These are phyloP conservation scores for Solanum chacoense DNA, from an alignment of 305 asterid genomes.

Conservation along the genomic window DNA sequence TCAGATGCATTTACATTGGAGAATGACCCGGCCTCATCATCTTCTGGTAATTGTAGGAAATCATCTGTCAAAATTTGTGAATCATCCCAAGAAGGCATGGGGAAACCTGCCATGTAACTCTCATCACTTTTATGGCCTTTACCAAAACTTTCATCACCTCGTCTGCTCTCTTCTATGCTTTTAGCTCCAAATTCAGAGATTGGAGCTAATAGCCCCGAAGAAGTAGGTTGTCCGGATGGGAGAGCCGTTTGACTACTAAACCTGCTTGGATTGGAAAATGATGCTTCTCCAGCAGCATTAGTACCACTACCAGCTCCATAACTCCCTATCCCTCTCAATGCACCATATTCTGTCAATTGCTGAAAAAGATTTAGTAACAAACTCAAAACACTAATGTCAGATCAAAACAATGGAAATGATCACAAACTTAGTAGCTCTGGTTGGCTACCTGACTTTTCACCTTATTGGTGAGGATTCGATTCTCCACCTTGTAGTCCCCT, in stretches of 20 bases:
- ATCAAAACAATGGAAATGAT: neutral
- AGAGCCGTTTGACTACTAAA: constrained; percentile 19
- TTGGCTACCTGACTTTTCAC: neutral
- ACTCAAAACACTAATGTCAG: neutral
- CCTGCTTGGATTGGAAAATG: constrained; percentile 41
- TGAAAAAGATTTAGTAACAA: constrained; percentile 12
- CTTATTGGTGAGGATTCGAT: neutral
- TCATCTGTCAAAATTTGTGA: constrained; percentile 38
- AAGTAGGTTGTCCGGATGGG: constrained; percentile 18
- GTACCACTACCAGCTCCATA: constrained; percentile 22
- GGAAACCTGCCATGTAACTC: constrained; percentile 20
- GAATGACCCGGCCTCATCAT: constrained; percentile 12
- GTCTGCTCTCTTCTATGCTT: constrained; percentile 14
- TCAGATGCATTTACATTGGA: constrained; percentile 15
- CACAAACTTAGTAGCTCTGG: neutral
- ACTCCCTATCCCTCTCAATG: constrained; percentile 41
- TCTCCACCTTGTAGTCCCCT: neutral
- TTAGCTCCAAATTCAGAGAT: constrained; percentile 31
- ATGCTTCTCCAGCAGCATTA: neutral
- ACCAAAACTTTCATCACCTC: neutral
- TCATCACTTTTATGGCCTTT: constrained; percentile 14
- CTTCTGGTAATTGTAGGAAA: constrained; percentile 32
- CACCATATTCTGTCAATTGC: constrained; percentile 45
- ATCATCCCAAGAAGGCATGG: constrained; percentile 52
- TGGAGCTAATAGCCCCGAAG: constrained; percentile 33